Conservation (phyloP, 257 asterid genomes). For the Primulina tabacum region DNA sequence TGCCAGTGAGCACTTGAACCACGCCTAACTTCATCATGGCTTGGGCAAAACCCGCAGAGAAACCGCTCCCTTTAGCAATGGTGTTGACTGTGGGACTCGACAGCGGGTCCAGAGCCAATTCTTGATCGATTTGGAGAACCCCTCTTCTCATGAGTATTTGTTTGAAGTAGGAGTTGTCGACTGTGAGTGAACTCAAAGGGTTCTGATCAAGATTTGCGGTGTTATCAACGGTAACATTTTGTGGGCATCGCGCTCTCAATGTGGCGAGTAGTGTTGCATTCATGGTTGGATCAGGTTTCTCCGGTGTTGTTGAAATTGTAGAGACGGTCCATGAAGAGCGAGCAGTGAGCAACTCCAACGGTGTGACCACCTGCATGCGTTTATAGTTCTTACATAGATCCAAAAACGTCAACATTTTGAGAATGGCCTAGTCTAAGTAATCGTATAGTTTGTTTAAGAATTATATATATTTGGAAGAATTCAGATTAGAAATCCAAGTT, state of each 20-base stretch:
- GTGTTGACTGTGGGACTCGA: slow-evolving; percentile 36
- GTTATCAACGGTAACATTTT: slow-evolving; percentile 25
- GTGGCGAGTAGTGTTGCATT: slow-evolving; percentile 23
- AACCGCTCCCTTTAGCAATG: slow-evolving; percentile 33
- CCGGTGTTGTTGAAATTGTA: slow-evolving; percentile 47
- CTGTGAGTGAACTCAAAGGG: slow-evolving; percentile 28
- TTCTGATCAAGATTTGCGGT: slow-evolving; percentile 50
- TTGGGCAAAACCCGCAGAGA: slow-evolving; percentile 39
- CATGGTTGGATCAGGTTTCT: slow-evolving; percentile 53
- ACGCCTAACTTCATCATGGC: slow-evolving; percentile 62
- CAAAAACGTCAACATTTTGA: too few species aligned
- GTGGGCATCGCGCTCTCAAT: slow-evolving; percentile 39
- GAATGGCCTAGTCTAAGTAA: too few species aligned
- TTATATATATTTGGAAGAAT: too few species aligned
- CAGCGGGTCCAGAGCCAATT: slow-evolving; percentile 41
- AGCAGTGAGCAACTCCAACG: slow-evolving; percentile 56
- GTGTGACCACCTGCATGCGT: slow-evolving; percentile 57
- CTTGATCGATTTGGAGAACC: slow-evolving; percentile 55
- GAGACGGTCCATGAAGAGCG: slow-evolving; percentile 45
- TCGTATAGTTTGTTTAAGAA: not conserved
- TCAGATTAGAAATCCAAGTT: not conserved
- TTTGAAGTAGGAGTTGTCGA: slow-evolving; percentile 50
- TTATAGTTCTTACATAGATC: too few species aligned
- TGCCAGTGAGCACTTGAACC: slow-evolving; percentile 43
- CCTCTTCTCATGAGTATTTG: slow-evolving; percentile 45